Evolutionary conservation across 2,329 filamentous ascomycete genomes (phyloP), one percentile per base, ranked within the genome.

Genomic region (Blastomyces gilchristii): DNA sequence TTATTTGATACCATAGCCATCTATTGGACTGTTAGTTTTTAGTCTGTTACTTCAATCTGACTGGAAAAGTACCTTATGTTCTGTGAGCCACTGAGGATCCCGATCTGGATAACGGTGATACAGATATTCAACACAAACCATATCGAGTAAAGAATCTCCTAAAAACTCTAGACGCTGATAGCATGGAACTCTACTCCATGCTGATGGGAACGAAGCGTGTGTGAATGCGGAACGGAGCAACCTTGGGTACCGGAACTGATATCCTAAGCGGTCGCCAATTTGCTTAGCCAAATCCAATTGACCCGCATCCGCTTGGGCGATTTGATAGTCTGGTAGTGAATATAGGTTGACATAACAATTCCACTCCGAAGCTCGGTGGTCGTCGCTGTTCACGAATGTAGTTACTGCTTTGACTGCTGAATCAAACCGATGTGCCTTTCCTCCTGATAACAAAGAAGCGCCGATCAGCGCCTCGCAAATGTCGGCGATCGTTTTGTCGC

Each of bases 1-100:
- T 92, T 91, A 77, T 99, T 99, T 61, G 90, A 94, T 0, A 94
- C 92, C 90, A 99, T 97, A n/a, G 92, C 91, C 87, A 95, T 97
- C 77, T 80, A 64, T 34, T 52, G 45, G 56, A 7, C 4, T 8
- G 43, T 62, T 52, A 66, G 60, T 41, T 60, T 11, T 12, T 56
- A 6, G 50, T 2, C 14, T n/a, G 11, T 54, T 54, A n/a, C 31
- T 11, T 28, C 43, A 3, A 9, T 3, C 65, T 45, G 47, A 47
- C n/a, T 43, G n/a, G 37, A 65, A 71, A 11, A 22, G 61, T 71
- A 79, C 79, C 69, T 97, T 97, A 81, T 97, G 93, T 75, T 97
- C 94, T 0, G 94, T 97, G 64, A 99, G 81, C 93, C 93, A 97
- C 73, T 97, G 92, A 0, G 94, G 93, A 70, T 96, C 91, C 63